Percentiles rank a stretch among this genome's conserved stretches.
phyloP scores from a whole-genome alignment of 495 filamentous ascomycete genomes.

The Penicillium bialowiezense region DNA sequence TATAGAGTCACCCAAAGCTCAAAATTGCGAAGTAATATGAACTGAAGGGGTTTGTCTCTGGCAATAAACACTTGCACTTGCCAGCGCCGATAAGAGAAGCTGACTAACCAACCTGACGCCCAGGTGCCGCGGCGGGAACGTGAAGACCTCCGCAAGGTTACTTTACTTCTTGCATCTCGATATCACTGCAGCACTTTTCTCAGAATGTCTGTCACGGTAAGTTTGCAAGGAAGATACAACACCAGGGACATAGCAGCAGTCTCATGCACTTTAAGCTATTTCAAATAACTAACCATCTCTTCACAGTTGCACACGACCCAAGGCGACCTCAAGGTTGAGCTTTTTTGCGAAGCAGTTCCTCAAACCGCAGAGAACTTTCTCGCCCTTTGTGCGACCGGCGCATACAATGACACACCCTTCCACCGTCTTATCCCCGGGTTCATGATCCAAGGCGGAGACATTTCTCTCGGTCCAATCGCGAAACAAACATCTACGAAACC shows the following conservation, averaged over 20 bases:
- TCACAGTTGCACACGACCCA: conserved; percentile 82
- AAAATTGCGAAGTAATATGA: not conserved
- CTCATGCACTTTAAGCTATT: no score
- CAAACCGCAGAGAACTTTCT: conserved; percentile 97
- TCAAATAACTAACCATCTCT: conserved; percentile 14
- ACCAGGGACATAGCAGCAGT: no score
- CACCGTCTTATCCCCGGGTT: conserved; percentile 87
- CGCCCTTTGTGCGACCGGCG: conserved; percentile 84
- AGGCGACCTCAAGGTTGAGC: conserved; percentile 91
- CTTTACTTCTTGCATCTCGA: conserved; percentile 1
- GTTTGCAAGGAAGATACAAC: not conserved
- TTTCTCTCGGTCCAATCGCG: conserved; percentile 57
- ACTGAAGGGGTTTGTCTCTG: conserved; percentile 1
- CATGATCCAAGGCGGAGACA: conserved; percentile 89
- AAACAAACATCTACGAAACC: conserved; percentile 36
- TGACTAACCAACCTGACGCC: conserved; percentile 28
- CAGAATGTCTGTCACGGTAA: conserved; percentile 37
- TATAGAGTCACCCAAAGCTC: not conserved
- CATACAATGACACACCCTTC: conserved; percentile 86
- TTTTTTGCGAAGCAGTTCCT: conserved; percentile 93
- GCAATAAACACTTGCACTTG: conserved; percentile 4
- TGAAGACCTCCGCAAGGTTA: not conserved
- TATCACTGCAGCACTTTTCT: not conserved
- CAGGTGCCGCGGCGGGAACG: conserved; percentile 7
- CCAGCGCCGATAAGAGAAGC: conserved; percentile 9